Evolutionary conservation across 2,329 filamentous ascomycete genomes (phyloP), one percentile per base, ranked within the genome.

Genomic region (Aureobasidium sp.): DNA sequence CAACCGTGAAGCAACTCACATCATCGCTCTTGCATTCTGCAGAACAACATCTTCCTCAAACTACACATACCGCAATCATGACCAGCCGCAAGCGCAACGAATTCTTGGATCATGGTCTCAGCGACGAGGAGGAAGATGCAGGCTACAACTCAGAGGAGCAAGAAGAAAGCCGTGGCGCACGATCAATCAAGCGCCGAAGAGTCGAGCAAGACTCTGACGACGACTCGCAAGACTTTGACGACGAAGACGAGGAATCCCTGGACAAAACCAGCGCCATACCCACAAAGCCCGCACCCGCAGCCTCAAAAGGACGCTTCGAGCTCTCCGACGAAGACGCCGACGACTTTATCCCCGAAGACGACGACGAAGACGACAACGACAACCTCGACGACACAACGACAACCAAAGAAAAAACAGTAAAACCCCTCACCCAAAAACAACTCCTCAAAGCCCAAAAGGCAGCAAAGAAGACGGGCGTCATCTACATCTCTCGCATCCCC

Each of bases 401-500:
- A 70, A 71, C 73, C 74, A 17, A 68, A n/a, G 55, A 67, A 34
- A 51, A 41, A 55, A 34, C 51, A 29, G n/a, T 64, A 27, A 69
- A 70, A 55, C 62, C 67, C 20, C 75, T 88, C 63, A 79, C 82
- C 45, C 85, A 87, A 71, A 86, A 88, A 76, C 88, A 89, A 70
- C 82, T 89, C 53, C 82, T 87, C 42, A 80, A 81, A 5, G 83
- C 85, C 12, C 83, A 86, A 65, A 82, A 82, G 39, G 85, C 86
- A 25, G 81, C 88, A 64, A 85, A 84, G 68, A 88, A 86, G 71
- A 91, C 89, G 0, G 90, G 90, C 65, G 88, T 95, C 14, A 80
- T 94, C 64, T 95, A 94, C 76, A 81, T 95, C 65, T 93, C 89
- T 5, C 86, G 90, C 63, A 84, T 94, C 65, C 90, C 91, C 4